A percentile compares a stretch with the other conserved stretches of the same genome.
These are phyloP conservation scores for Agaricus blazei DNA, from an alignment of 768 basidiomycete genomes.

Conservation along the genomic window DNA sequence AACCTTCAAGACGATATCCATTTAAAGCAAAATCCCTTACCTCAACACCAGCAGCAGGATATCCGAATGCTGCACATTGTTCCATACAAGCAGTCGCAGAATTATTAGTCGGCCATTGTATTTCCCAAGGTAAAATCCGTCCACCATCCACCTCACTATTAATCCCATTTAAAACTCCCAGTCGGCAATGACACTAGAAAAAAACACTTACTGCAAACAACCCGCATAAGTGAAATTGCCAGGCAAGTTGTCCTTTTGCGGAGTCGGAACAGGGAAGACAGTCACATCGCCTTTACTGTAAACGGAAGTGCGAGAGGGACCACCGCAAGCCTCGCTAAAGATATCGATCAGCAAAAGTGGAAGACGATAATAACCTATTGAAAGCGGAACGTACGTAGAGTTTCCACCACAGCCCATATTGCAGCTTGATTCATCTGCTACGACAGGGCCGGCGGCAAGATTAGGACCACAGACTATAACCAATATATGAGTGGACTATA, in stretches of 20 bases:
- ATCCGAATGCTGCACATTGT: slow-evolving; percentile 70
- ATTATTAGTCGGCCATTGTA: slow-evolving; percentile 56
- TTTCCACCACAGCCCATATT: slow-evolving; percentile 74
- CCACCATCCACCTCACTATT: slow-evolving; percentile 41
- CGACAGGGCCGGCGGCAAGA: slow-evolving; percentile 55
- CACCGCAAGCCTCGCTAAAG: slow-evolving; percentile 65
- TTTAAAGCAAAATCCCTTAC: slow-evolving; percentile 31
- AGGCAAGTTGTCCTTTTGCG: slow-evolving; percentile 53
- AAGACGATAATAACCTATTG: background rate
- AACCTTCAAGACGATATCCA: background rate
- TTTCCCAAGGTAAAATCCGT: slow-evolving; percentile 57
- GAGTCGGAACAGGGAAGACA: slow-evolving; percentile 52
- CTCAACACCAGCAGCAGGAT: slow-evolving; percentile 63
- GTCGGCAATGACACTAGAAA: background rate
- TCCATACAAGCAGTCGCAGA: slow-evolving; percentile 59
- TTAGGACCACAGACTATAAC: slow-evolving; percentile 63
- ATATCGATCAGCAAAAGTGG: background rate
- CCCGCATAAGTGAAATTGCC: slow-evolving; percentile 62
- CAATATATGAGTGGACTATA: background rate
- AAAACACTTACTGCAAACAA: slow-evolving; percentile 51
- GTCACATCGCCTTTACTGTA: slow-evolving; percentile 52
- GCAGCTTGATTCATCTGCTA: slow-evolving; percentile 47
- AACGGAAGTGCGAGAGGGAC: slow-evolving; percentile 64
- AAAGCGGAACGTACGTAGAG: slow-evolving; percentile 35
- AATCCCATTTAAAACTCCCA: background rate